Percentiles rank a stretch among this genome's conserved stretches.
Conservation (phyloP, 306 rosid species). For the Neltuma alba region DNA sequence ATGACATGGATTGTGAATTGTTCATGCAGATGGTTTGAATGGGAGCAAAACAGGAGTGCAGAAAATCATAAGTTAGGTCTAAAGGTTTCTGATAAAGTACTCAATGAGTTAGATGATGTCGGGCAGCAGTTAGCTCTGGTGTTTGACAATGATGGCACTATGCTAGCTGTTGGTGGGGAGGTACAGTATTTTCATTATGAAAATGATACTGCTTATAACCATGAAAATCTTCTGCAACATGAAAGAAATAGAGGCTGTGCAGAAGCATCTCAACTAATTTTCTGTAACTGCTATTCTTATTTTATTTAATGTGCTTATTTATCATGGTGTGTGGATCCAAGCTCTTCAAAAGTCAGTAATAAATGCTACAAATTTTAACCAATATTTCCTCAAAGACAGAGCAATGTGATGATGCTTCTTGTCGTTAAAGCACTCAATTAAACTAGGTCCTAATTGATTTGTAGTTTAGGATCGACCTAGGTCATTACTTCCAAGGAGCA, state of each 20-base stretch:
- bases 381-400: not conserved
- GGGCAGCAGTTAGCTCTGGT: constrained; percentile 83
- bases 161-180: constrained; percentile 88
- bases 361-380: not conserved
- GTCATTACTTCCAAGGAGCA: no score
- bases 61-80: constrained; percentile 52
- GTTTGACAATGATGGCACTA: constrained; percentile 71
- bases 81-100: constrained; percentile 54
- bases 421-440: no score
- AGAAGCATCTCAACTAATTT: constrained; percentile 12
- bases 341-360: not conserved
- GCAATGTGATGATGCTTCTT: no score
- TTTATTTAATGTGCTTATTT: constrained; percentile 13
- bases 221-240: constrained; percentile 11
- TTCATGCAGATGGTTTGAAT: constrained; percentile 69
- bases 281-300: constrained; percentile 22
- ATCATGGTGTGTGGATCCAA: constrained; percentile 15
- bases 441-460: no score
- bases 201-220: constrained; percentile 1
- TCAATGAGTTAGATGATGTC: constrained; percentile 61
- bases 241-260: constrained; percentile 2
- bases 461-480: no score
- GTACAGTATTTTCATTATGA: constrained; percentile 39
- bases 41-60: constrained; percentile 46
- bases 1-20: constrained; percentile 24